phyloP scores from a whole-genome alignment of 768 basidiomycete species.

The Russula sp. region DNA sequence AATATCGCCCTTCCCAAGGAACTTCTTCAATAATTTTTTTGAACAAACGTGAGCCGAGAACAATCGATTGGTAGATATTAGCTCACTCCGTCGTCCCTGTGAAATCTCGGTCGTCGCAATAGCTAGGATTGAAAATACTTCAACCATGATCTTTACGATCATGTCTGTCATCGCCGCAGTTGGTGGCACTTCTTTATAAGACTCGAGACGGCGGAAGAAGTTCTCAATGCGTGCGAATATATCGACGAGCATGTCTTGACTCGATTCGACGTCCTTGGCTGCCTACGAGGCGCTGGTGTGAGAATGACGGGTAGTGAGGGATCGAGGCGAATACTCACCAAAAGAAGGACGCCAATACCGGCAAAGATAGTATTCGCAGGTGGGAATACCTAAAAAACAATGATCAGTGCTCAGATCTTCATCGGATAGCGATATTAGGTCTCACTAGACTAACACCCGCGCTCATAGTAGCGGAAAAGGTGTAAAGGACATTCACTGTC shows the following conservation, averaged over 20 bases:
- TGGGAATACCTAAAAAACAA: neutral
- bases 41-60: neutral
- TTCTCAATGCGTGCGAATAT: neutral
- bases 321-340: neutral
- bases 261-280: neutral
- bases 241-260: neutral
- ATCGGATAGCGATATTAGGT: neutral
- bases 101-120: neutral
- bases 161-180: neutral
- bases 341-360: neutral
- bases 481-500: neutral
- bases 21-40: neutral
- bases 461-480: neutral
- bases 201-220: neutral
- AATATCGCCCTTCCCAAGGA: neutral
- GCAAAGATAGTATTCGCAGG: neutral
- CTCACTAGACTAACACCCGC: neutral
- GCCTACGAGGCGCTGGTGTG: neutral
- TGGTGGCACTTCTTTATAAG: neutral
- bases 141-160: neutral
- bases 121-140: neutral
- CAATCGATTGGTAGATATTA: too few relatives aligned
- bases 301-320: neutral
- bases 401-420: neutral
- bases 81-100: neutral